Conservation (phyloP, 23 red algal species). For the Gracilaria domingensis region DNA sequence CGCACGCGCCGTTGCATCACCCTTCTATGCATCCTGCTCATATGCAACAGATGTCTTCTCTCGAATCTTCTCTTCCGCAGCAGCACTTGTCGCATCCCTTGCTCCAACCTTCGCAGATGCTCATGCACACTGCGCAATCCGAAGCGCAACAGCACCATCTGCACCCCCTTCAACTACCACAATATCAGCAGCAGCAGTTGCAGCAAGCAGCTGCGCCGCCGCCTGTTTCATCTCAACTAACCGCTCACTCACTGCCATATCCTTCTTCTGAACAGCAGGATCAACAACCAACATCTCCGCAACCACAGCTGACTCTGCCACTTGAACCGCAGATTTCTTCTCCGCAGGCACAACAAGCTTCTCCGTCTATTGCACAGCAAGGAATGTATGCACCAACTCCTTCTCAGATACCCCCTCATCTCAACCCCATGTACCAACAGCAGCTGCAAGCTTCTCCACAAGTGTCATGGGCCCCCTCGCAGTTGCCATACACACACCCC, state of each 20-base stretch:
- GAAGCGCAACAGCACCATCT: neutral
- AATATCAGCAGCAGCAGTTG: slow-evolving; percentile 16
- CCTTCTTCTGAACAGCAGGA: neutral
- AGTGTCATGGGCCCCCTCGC: slow-evolving; percentile 12
- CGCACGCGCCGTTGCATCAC: slow-evolving; percentile 15
- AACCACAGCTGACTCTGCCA: neutral
- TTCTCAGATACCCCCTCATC: slow-evolving; percentile 17
- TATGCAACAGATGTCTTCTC: neutral
- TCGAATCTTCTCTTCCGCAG: slow-evolving; percentile 7
- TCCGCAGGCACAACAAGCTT: neutral
- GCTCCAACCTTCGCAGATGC: slow-evolving; percentile 6
- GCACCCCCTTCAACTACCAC: neutral
- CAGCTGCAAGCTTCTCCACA: slow-evolving; percentile 16
- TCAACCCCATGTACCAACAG: slow-evolving; percentile 40
- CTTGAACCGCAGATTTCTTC: slow-evolving; percentile 4
- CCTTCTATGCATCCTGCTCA: slow-evolving; percentile 7
- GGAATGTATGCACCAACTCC: neutral
- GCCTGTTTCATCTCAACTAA: neutral
- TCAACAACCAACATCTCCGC: neutral
- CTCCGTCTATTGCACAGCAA: slow-evolving; percentile 22
- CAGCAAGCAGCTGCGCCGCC: neutral
- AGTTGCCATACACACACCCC: slow-evolving; percentile 7
- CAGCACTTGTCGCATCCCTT: slow-evolving; percentile 16
- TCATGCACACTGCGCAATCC: slow-evolving; percentile 7
- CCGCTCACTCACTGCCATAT: neutral